Percentiles rank a stretch among this genome's conserved stretches.
These are phyloP conservation scores for Shiraia sp. DNA, from an alignment of 2,329 filamentous ascomycete species.

Conservation along the genomic window DNA sequence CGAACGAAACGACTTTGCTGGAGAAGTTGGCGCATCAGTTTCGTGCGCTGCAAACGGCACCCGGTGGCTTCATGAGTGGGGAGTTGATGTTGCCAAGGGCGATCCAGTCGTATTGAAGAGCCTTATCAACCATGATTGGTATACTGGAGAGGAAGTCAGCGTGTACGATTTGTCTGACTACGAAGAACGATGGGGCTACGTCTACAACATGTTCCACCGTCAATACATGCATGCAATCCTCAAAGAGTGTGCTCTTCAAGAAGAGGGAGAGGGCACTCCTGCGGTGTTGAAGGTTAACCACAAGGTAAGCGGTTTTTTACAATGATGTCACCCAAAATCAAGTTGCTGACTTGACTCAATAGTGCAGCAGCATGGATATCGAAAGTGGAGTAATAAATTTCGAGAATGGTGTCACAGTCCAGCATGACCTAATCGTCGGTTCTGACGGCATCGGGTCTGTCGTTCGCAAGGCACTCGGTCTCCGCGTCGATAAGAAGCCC, in stretches of 20 bases:
- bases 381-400: constrained; percentile 42
- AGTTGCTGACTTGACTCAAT: background rate
- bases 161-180: constrained; percentile 69
- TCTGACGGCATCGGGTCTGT: constrained; percentile 70
- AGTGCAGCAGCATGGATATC: constrained; percentile 59
- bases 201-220: constrained; percentile 69
- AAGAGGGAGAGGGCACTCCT: constrained; percentile 58
- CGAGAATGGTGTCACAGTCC: constrained; percentile 53
- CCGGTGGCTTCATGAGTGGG: constrained; percentile 71
- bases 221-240: constrained; percentile 72
- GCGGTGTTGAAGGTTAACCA: constrained; percentile 62
- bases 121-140: constrained; percentile 72
- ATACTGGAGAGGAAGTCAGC: constrained; percentile 67
- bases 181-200: constrained; percentile 66
- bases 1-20: constrained; percentile 67
- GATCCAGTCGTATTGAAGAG: constrained; percentile 68
- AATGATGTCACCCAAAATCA: no score
- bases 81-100: constrained; percentile 65
- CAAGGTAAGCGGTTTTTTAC: constrained; percentile 26
- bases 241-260: constrained; percentile 60
- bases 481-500: constrained; percentile 62
- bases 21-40: constrained; percentile 61
- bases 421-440: constrained; percentile 65
- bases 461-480: constrained; percentile 66
- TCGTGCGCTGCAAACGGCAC: constrained; percentile 70